Conservation (phyloP, 257 asterid species). For the Coffea canephora region DNA sequence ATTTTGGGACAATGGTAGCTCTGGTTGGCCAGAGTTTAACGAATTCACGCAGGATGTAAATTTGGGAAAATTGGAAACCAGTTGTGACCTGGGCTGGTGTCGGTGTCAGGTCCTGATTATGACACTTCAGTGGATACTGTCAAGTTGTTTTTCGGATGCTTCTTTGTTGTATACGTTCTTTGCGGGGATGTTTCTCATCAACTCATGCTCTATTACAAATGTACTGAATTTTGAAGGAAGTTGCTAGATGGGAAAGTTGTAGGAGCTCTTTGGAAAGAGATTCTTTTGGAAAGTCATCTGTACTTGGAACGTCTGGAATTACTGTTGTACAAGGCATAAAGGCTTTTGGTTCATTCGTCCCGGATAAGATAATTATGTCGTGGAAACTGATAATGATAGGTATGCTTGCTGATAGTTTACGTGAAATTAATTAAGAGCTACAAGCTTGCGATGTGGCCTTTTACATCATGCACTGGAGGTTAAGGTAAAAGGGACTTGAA, state of each 20-base stretch:
- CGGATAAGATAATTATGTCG: background rate
- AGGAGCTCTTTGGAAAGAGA: constrained; percentile 1
- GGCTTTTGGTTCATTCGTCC: background rate
- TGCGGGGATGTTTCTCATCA: constrained; percentile 6
- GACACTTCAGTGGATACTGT: background rate
- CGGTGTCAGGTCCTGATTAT: background rate
- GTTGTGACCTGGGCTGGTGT: background rate
- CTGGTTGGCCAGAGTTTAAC: constrained; percentile 1
- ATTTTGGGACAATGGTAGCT: background rate
- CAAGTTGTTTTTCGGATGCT: background rate
- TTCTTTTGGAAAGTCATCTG: background rate
- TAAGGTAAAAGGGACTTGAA: background rate
- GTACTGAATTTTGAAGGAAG: constrained; percentile 3
- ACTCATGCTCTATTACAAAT: background rate
- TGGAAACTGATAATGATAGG: constrained; percentile 8
- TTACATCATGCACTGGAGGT: background rate
- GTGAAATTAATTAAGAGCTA: constrained; percentile 2
- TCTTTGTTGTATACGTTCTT: background rate
- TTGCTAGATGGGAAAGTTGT: background rate
- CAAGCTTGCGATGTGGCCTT: background rate
- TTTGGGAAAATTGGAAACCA: constrained; percentile 14
- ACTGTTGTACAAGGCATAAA: background rate
- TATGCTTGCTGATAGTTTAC: background rate
- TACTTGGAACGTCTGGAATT: constrained; percentile 4
- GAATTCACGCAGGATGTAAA: background rate